phyloP scores from a whole-genome alignment of 352 stramenopile species.

The Blastocystis sp. region DNA sequence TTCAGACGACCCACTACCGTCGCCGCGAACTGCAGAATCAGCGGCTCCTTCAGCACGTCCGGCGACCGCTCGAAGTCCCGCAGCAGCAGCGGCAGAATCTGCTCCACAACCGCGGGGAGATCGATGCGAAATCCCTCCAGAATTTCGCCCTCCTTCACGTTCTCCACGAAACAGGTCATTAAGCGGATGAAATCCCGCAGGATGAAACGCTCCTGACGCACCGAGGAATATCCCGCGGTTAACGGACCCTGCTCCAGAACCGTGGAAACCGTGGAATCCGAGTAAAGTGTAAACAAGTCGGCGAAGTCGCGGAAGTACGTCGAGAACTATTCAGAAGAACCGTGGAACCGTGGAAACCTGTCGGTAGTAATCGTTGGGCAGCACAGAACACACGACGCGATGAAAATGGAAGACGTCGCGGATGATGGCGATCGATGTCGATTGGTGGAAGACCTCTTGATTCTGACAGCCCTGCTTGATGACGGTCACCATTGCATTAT shows the following conservation, averaged over 20 bases:
- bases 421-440: conserved; percentile 77
- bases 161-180: conserved; percentile 87
- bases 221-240: conserved; percentile 67
- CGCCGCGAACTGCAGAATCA: conserved; percentile 85
- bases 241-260: conserved; percentile 56
- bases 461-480: conserved; percentile 63
- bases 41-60: conserved; percentile 68
- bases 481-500: background rate
- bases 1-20: conserved; percentile 91
- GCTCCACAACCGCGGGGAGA: conserved; percentile 69
- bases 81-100: conserved; percentile 88
- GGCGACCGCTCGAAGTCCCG: conserved; percentile 62
- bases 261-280: conserved; percentile 63
- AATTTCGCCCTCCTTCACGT: conserved; percentile 62
- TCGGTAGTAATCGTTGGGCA: conserved; percentile 65
- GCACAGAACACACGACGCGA: conserved; percentile 82
- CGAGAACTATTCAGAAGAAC: conserved; percentile 86
- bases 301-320: conserved; percentile 95
- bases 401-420: conserved; percentile 96
- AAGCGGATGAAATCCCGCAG: conserved; percentile 91
- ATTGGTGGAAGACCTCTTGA: conserved; percentile 66
- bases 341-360: background rate
- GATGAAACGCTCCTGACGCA: conserved; percentile 74
- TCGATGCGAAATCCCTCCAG: conserved; percentile 64
- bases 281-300: conserved; percentile 95